phyloP scores from a whole-genome alignment of 202 grass and related monocot species.

The Schoenoplectus triqueter region DNA sequence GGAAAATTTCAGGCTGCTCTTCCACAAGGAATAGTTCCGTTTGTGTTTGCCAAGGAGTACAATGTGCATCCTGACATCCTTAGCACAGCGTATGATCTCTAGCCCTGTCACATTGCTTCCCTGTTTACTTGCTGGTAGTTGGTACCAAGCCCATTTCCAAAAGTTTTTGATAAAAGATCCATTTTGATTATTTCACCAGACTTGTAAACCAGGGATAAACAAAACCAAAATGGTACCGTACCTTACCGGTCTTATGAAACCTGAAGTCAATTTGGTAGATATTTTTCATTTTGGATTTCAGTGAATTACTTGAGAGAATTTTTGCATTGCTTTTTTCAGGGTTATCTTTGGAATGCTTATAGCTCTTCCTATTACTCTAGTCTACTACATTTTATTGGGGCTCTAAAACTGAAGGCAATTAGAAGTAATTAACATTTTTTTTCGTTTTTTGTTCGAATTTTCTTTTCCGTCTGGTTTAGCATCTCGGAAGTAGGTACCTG shows the following conservation, averaged over 20 bases:
- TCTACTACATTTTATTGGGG: constrained; percentile 65
- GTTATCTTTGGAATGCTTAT: constrained; percentile 88
- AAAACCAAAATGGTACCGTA: neutral
- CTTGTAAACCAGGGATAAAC: neutral
- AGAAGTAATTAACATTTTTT: constrained; percentile 33
- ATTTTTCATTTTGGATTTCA: neutral
- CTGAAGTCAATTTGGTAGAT: neutral
- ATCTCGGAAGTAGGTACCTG: neutral
- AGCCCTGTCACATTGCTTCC: neutral
- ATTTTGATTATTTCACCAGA: neutral
- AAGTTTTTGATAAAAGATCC: neutral
- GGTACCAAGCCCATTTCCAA: neutral
- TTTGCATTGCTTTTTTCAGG: constrained; percentile 40
- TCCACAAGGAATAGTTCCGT: constrained; percentile 83
- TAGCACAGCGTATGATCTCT: constrained; percentile 71
- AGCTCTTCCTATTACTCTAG: constrained; percentile 69
- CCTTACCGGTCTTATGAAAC: neutral
- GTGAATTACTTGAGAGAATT: neutral
- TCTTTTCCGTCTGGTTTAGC: neutral
- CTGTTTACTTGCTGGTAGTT: neutral
- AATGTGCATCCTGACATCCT: constrained; percentile 79
- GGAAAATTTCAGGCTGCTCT: constrained; percentile 70
- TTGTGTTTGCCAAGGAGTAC: constrained; percentile 95
- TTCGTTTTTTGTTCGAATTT: neutral
- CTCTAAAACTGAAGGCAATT: constrained; percentile 49